These are phyloP conservation scores for Gracilaria vermiculophylla DNA, from an alignment of 23 red algal species.

Conservation along the genomic window DNA sequence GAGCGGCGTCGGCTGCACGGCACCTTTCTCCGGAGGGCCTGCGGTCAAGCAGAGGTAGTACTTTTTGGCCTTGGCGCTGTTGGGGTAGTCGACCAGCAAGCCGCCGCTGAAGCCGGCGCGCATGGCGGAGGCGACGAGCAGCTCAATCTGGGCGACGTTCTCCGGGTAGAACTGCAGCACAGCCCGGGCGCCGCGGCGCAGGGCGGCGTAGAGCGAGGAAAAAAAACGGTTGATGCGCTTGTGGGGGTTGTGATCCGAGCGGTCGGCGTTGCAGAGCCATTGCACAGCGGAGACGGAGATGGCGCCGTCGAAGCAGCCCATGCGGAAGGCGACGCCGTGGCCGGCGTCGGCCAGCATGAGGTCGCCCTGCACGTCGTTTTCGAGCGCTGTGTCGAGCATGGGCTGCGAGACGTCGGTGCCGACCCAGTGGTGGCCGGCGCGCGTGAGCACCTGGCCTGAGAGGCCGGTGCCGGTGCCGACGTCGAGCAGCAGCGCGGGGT, in stretches of 20 bases:
- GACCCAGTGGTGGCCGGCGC: conserved; percentile 82
- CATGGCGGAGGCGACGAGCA: conserved; percentile 67
- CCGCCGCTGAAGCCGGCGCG: conserved; percentile 90
- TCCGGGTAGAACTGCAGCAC: conserved; percentile 96
- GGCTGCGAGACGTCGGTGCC: conserved; percentile 81
- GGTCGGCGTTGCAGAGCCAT: conserved; percentile 92
- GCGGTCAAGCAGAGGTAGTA: conserved; percentile 83
- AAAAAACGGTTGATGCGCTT: conserved; percentile 81
- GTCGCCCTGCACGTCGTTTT: conserved; percentile 80
- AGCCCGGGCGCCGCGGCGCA: conserved; percentile 72
- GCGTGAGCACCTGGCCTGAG: conserved; percentile 72
- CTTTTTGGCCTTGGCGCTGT: conserved; percentile 92
- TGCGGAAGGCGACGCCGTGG: conserved; percentile 74
- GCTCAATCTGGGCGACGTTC: conserved; percentile 70
- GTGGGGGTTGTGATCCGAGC: conserved; percentile 66
- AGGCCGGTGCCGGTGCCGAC: conserved; percentile 92
- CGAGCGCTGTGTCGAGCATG: conserved; percentile 77
- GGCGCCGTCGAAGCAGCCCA: conserved; percentile 85
- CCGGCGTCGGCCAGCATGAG: conserved; percentile 73
- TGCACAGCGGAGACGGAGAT: conserved; percentile 94
- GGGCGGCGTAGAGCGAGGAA: conserved; percentile 75
- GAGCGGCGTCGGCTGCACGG: conserved; percentile 31
- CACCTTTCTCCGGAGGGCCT: conserved; percentile 48
- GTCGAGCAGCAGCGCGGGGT: conserved; percentile 70
- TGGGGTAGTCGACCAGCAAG: conserved; percentile 92